phyloP scores from a whole-genome alignment of 148 eudicot species.

The Talinum fruticosum region DNA sequence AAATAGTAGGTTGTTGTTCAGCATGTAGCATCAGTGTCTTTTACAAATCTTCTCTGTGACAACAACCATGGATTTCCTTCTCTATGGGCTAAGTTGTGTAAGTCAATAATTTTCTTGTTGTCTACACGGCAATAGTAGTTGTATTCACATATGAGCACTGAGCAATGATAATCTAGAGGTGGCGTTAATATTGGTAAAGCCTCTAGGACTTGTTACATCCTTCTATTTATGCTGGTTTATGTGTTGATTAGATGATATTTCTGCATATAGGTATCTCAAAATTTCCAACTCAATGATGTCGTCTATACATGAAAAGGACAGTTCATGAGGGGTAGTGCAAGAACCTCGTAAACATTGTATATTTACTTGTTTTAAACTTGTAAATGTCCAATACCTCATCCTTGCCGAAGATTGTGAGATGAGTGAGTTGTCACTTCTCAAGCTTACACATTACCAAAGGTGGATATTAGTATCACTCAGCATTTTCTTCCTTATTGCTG shows the following conservation, averaged over 20 bases:
- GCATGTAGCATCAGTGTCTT: neutral
- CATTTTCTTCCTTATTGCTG: conserved; percentile 28
- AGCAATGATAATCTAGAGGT: too few relatives aligned
- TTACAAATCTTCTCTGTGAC: neutral
- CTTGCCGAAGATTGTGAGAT: neutral
- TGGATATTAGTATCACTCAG: conserved; percentile 31
- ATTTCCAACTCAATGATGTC: neutral
- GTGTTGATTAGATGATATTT: neutral
- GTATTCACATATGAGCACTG: too few relatives aligned
- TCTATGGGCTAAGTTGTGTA: neutral
- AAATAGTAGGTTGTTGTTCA: too few relatives aligned
- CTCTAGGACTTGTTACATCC: neutral
- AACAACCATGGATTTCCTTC: neutral
- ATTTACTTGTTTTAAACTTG: conserved; percentile 9
- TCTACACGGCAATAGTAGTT: too few relatives aligned
- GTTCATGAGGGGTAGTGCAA: neutral
- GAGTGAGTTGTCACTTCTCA: conserved; percentile 17
- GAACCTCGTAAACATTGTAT: too few relatives aligned
- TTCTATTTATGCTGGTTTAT: neutral
- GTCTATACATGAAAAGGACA: neutral
- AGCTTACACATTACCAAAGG: conserved; percentile 26
- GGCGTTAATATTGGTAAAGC: neutral
- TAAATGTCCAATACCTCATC: conserved; percentile 22
- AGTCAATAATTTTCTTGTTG: too few relatives aligned
- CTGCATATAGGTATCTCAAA: neutral